Evolutionary conservation across 208 protist genomes (phyloP).

Genomic region (Herpetomonas samuelpessoai): DNA sequence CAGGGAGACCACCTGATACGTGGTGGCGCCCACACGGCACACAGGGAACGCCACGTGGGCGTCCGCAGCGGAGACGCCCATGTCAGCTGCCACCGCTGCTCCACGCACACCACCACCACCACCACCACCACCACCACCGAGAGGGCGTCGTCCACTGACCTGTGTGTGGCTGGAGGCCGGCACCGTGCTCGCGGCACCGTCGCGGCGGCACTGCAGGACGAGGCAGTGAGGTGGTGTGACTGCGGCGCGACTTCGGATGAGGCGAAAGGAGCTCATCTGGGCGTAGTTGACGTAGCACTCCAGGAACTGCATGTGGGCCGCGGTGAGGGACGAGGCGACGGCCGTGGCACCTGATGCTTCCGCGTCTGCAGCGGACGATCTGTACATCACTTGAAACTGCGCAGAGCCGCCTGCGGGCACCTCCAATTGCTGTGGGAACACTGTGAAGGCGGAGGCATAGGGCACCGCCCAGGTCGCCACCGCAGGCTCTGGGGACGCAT

Average conservation of each 20-base stretch:
- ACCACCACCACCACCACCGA: not conserved
- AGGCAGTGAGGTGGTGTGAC: constrained; percentile 86
- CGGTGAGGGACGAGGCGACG: constrained; percentile 4
- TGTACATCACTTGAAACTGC: constrained; percentile 29
- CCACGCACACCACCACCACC: not conserved
- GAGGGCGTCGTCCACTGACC: not conserved
- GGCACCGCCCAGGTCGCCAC: constrained; percentile 80
- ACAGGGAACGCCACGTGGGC: constrained; percentile 43
- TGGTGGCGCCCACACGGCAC: constrained; percentile 31
- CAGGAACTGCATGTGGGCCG: constrained; percentile 34
- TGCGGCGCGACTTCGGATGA: constrained; percentile 44
- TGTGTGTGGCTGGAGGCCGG: not conserved
- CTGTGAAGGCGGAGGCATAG: constrained; percentile 35
- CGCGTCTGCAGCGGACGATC: not conserved
- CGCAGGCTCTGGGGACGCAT: constrained; percentile 39
- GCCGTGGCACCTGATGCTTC: no score
- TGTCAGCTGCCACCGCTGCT: constrained; percentile 10
- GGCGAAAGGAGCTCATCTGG: constrained; percentile 80
- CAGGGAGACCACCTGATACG: constrained; percentile 62
- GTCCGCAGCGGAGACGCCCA: constrained; percentile 13
- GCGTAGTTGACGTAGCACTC: constrained; percentile 93
- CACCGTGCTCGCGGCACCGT: constrained; percentile 3
- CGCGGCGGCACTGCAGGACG: constrained; percentile 42
- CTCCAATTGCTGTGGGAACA: constrained; percentile 53
- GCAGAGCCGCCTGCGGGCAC: constrained; percentile 35